Evolutionary conservation across 140 eudicot species (phyloP), one percentile per base, ranked within the genome.

Genomic region (Senecio squalidus): DNA sequence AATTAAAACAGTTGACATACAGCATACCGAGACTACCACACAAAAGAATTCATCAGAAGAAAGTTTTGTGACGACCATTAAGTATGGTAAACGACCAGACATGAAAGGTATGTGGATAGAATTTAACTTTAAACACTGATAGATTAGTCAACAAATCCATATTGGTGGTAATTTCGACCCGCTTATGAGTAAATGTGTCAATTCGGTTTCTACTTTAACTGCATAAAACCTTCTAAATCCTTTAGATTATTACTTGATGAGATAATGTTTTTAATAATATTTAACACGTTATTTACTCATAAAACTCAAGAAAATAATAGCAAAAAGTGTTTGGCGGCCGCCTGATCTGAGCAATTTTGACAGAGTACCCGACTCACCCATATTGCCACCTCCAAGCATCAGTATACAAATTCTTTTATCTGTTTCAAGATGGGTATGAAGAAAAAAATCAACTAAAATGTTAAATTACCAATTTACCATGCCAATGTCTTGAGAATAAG

Each of bases 21-120:
- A 36, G 48, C 64, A 64, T 27, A 43, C 63, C 4, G 70, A 66
- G 53, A 17, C 67, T 20, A 33, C 25, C n/a, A 36, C 61, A 49
- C 48, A 74, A 24, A 82, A 79, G 66, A 49, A 36, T 45, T 73
- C 77, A 1, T 40, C 58, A 44, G 58, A 55, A 20, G 75, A 66
- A 50, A 61, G 61, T 47, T 55, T 63, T 55, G 38, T 64, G 6
- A 73, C 40, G 56, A 68, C 63, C 44, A 57, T 74, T 22, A 71
- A 49, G 25, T 75, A 80, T 78, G 97, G 95, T 55, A 76, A 79
- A 68, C 75, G 97, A 72, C 97, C 97, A 23, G 82, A 85, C 57
- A 68, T 89, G 31, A 60, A 41, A 82, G 97, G 97, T 85, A 73
- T 46, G 69, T 58, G 25, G 8, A 7, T n/a, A 10, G 44, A 29